These are phyloP conservation scores for Prorocentrum cordatum DNA, from an alignment of 169 alveolate genomes.

Conservation along the genomic window DNA sequence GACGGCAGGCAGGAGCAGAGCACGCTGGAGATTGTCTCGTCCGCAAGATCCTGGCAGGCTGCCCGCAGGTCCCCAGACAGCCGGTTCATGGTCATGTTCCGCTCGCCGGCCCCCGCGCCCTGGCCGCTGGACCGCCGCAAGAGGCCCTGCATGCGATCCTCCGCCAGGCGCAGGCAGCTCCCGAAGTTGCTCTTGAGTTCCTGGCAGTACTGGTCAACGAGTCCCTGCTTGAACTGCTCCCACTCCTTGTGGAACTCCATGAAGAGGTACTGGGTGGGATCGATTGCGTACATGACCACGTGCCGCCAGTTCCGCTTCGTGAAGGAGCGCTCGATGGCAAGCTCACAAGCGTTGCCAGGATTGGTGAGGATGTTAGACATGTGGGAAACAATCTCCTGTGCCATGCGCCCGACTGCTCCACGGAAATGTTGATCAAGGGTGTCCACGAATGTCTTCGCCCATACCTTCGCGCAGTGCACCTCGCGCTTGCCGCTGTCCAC, in stretches of 20 bases:
- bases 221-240: constrained; percentile 55
- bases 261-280: constrained; percentile 52
- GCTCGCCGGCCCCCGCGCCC: neutral
- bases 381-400: constrained; percentile 68
- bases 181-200: constrained; percentile 66
- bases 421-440: constrained; percentile 61
- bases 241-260: constrained; percentile 67
- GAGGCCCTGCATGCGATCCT: constrained; percentile 14
- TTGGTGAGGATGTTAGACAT: constrained; percentile 62
- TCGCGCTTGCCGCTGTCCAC: constrained; percentile 68
- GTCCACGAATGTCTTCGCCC: constrained; percentile 31
- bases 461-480: constrained; percentile 52
- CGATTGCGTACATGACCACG: constrained; percentile 67
- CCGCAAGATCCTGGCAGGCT: constrained; percentile 29
- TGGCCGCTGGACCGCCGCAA: neutral
- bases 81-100: constrained; percentile 49
- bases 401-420: constrained; percentile 65
- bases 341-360: constrained; percentile 60
- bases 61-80: constrained; percentile 30
- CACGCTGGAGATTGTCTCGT: constrained; percentile 11
- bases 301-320: constrained; percentile 64
- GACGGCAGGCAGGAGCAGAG: constrained; percentile 25
- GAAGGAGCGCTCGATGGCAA: constrained; percentile 65
- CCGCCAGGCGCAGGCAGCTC: constrained; percentile 55
- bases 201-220: constrained; percentile 59